These are phyloP conservation scores for Ocimum tenuiflorum DNA, from an alignment of 257 asterid species.

Conservation along the genomic window DNA sequence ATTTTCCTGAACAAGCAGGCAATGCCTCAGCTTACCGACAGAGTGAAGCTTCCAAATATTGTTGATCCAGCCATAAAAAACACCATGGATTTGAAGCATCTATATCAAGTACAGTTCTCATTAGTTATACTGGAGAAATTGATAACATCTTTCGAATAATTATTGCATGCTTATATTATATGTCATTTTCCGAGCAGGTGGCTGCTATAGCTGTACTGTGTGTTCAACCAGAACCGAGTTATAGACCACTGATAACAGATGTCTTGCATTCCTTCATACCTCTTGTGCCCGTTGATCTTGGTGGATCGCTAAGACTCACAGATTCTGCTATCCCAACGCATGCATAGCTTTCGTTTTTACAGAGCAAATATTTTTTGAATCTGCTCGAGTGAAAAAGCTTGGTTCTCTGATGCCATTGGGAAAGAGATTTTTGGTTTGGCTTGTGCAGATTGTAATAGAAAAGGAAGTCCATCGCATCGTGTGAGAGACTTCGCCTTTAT, in stretches of 20 bases:
- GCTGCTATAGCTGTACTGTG: constrained; percentile 96
- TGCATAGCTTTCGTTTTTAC: constrained; percentile 11
- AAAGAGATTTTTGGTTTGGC: constrained; percentile 14
- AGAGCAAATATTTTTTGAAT: constrained; percentile 7
- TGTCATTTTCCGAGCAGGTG: constrained; percentile 40
- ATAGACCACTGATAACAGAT: constrained; percentile 85
- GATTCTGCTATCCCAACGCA: constrained; percentile 32
- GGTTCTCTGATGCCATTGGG: background rate
- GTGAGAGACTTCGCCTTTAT: constrained; percentile 2
- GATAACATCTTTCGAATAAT: background rate
- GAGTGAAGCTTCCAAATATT: constrained; percentile 78
- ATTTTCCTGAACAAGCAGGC: constrained; percentile 49
- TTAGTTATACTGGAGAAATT: background rate
- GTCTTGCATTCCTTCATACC: constrained; percentile 95
- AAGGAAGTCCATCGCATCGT: background rate
- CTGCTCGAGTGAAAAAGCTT: constrained; percentile 9
- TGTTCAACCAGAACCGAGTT: constrained; percentile 94
- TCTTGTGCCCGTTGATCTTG: constrained; percentile 82
- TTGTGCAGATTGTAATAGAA: constrained; percentile 28
- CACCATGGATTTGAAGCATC: constrained; percentile 84
- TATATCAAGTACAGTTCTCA: constrained; percentile 63
- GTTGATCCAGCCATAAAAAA: constrained; percentile 71
- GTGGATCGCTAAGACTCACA: constrained; percentile 65
- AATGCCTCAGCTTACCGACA: constrained; percentile 88
- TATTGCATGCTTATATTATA: no score